Conservation (phyloP, 2,329 filamentous ascomycete species). For the Acrocalymma vagum region DNA sequence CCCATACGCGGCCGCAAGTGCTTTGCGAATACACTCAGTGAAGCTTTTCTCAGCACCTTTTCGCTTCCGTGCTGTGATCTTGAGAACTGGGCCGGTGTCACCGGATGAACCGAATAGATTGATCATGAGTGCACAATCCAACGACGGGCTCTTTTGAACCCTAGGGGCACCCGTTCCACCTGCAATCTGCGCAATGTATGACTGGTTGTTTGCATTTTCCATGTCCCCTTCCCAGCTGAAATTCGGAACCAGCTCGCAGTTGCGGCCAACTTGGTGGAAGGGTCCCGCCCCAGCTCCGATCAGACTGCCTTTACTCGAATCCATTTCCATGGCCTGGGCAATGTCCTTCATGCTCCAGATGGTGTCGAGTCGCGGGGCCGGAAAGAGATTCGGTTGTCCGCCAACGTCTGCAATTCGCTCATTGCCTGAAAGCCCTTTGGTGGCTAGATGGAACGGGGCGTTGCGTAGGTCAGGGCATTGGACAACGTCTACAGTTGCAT, state of each 20-base stretch:
- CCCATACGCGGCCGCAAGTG: constrained; percentile 12
- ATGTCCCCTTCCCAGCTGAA: constrained; percentile 11
- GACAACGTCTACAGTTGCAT: constrained; percentile 30
- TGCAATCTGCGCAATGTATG: constrained; percentile 17
- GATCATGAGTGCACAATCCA: constrained; percentile 25
- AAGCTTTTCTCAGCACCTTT: constrained; percentile 16
- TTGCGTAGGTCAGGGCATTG: constrained; percentile 49
- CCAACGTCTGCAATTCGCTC: constrained; percentile 55
- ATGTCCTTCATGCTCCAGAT: constrained; percentile 15
- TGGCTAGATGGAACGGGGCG: constrained; percentile 50
- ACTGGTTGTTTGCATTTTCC: constrained; percentile 11
- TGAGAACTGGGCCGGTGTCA: constrained; percentile 15
- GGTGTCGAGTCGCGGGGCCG: constrained; percentile 13
- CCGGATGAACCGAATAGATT: constrained; percentile 23
- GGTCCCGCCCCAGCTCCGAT: constrained; percentile 26
- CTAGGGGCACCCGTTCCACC: constrained; percentile 6
- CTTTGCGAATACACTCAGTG: constrained; percentile 20
- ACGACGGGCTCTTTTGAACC: constrained; percentile 14
- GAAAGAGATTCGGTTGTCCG: constrained; percentile 45
- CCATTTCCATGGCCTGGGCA: constrained; percentile 22
- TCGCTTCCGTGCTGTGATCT: constrained; percentile 18
- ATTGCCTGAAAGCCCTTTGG: constrained; percentile 51
- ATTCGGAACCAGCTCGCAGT: constrained; percentile 24
- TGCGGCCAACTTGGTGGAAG: constrained; percentile 20
- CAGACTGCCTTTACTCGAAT: constrained; percentile 12